phyloP scores from a whole-genome alignment of 176 grass and related monocot species.

The Raddia distichophylla region DNA sequence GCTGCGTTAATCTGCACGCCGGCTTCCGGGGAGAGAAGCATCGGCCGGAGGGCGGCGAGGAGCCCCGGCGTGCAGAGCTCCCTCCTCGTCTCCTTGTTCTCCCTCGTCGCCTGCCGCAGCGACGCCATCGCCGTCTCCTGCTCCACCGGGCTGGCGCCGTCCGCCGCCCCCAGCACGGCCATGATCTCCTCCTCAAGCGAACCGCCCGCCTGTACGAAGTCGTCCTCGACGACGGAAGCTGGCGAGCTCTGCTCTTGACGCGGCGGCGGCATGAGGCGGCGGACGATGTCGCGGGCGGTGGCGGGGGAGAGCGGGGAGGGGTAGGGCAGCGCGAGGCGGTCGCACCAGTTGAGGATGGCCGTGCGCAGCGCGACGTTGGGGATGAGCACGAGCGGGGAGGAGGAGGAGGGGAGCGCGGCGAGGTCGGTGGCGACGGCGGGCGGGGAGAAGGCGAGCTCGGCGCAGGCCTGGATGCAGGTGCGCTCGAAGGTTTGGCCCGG shows the following conservation, averaged over 20 bases:
- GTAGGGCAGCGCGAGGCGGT: conserved; percentile 51
- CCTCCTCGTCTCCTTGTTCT: conserved; percentile 51
- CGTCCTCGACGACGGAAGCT: conserved; percentile 33
- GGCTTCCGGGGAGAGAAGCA: conserved; percentile 65
- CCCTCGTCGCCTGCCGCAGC: conserved; percentile 75
- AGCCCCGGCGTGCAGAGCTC: conserved; percentile 71
- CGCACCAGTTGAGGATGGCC: conserved; percentile 90
- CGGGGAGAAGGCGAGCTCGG: conserved; percentile 62
- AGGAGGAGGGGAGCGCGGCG: neutral
- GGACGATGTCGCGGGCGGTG: conserved; percentile 70
- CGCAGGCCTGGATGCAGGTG: conserved; percentile 85
- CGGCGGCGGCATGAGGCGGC: conserved; percentile 62
- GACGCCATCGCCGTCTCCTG: conserved; percentile 62
- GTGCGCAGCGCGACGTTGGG: conserved; percentile 79
- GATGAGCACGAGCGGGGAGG: conserved; percentile 62
- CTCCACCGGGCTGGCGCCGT: conserved; percentile 44
- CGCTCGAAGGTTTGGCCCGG: conserved; percentile 84
- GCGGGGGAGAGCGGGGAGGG: conserved; percentile 57
- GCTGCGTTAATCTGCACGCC: conserved; percentile 70
- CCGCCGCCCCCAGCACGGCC: conserved; percentile 34
- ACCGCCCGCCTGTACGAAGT: conserved; percentile 5
- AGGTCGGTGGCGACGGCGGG: conserved; percentile 52
- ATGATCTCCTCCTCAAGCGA: conserved; percentile 71
- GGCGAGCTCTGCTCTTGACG: conserved; percentile 13
- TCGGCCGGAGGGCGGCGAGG: conserved; percentile 70